phyloP scores from a whole-genome alignment of 768 basidiomycete species.

The Mycena amicta region DNA sequence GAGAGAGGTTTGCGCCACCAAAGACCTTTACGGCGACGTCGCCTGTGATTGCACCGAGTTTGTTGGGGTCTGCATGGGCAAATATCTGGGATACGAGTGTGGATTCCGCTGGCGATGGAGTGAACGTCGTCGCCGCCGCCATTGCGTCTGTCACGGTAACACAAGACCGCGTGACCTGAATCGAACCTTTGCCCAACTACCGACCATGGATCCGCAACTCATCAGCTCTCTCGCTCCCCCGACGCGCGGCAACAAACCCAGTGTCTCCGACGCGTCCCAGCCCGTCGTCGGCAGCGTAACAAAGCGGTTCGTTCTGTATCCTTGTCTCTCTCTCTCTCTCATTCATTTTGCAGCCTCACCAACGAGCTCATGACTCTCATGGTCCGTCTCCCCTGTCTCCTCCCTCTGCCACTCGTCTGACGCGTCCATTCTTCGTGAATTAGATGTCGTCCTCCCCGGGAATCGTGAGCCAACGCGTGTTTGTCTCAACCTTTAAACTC shows the following conservation, averaged over 20 bases:
- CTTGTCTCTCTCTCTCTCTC: conserved; percentile 11
- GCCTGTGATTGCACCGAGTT: conserved; percentile 83
- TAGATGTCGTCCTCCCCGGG: conserved; percentile 91
- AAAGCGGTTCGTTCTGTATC: conserved; percentile 60
- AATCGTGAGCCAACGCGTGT: conserved; percentile 53
- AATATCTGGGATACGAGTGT: conserved; percentile 77
- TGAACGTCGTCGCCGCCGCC: conserved; percentile 31
- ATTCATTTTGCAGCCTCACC: conserved; percentile 53
- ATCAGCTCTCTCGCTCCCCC: conserved; percentile 64
- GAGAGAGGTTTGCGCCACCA: conserved; percentile 77
- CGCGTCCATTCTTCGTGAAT: no score
- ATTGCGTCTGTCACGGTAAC: no score
- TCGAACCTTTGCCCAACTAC: conserved; percentile 25
- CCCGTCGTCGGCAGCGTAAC: conserved; percentile 78
- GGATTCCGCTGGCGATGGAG: conserved; percentile 51
- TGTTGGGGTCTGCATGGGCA: conserved; percentile 70
- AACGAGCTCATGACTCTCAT: conserved; percentile 89
- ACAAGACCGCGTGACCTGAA: no score
- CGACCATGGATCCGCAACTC: conserved; percentile 67
- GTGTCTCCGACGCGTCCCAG: conserved; percentile 50
- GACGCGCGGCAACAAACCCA: conserved; percentile 59
- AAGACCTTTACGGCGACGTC: conserved; percentile 90
- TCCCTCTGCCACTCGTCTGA: neutral
- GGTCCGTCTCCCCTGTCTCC: conserved; percentile 47
- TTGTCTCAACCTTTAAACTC: neutral